Evolutionary conservation across 2,329 filamentous ascomycete species (phyloP).

Genomic region (Fusarium multiceps): DNA sequence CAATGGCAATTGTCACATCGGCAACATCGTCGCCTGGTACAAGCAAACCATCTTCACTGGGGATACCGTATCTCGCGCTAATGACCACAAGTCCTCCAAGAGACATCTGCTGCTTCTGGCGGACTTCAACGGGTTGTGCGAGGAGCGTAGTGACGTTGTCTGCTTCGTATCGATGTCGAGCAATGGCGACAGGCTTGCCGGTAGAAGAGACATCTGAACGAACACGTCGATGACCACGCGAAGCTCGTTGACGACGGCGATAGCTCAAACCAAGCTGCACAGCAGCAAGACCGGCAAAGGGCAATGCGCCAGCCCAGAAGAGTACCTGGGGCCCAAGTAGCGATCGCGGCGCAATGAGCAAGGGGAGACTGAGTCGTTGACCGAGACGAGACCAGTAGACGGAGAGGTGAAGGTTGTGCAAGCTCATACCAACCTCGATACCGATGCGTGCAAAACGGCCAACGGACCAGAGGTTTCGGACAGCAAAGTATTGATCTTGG

Average conservation of each 20-base stretch:
- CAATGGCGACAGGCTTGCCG: conserved; percentile 44
- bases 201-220: conserved; percentile 17
- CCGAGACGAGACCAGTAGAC: conserved; percentile 60
- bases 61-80: conserved; percentile 61
- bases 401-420: conserved; percentile 57
- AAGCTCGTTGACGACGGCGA: conserved; percentile 19
- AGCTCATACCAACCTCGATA: conserved; percentile 57
- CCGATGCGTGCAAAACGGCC: conserved; percentile 57
- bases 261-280: conserved; percentile 48
- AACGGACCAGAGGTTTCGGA: conserved; percentile 57
- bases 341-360: conserved; percentile 53
- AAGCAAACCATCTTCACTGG: conserved; percentile 47
- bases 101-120: conserved; percentile 51
- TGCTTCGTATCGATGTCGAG: conserved; percentile 56
- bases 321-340: conserved; percentile 47
- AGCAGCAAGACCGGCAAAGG: conserved; percentile 55
- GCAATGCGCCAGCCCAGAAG: conserved; percentile 54
- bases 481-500: conserved; percentile 54
- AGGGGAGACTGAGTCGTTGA: conserved; percentile 58
- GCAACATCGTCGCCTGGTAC: conserved; percentile 57
- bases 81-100: conserved; percentile 60
- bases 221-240: conserved; percentile 12
- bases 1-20: conserved; percentile 61
- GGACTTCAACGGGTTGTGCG: conserved; percentile 53
- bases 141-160: conserved; percentile 59